Percentiles rank a stretch among this genome's conserved stretches.
phyloP scores from a whole-genome alignment of 257 asterid species.

The Lavandula angustifolia region DNA sequence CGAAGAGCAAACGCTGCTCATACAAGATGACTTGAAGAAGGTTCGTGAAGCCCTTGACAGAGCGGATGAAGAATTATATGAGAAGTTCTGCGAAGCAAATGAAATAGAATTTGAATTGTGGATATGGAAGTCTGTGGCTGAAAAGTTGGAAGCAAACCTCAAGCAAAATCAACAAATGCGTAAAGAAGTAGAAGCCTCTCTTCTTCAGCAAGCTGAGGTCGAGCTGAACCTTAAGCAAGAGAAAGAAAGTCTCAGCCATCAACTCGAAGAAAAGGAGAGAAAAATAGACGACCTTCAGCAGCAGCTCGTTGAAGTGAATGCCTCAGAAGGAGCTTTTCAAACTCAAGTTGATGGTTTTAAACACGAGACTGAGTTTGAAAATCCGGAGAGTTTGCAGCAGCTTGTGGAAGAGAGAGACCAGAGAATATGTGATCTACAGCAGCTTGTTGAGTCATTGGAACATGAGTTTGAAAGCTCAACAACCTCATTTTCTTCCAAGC shows the following conservation, averaged over 20 bases:
- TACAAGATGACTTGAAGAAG: constrained; percentile 55
- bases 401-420: constrained; percentile 67
- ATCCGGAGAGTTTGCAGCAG: constrained; percentile 50
- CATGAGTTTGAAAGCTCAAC: constrained; percentile 68
- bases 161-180: constrained; percentile 62
- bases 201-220: constrained; percentile 61
- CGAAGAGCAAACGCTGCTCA: constrained; percentile 52
- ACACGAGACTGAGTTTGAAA: constrained; percentile 28
- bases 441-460: constrained; percentile 71
- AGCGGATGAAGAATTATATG: constrained; percentile 70
- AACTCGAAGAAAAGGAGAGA: constrained; percentile 56
- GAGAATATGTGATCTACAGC: constrained; percentile 66
- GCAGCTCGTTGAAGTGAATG: constrained; percentile 44
- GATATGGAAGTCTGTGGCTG: constrained; percentile 75
- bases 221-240: constrained; percentile 69
- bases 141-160: constrained; percentile 57
- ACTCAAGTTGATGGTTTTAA: constrained; percentile 20
- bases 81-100: constrained; percentile 60
- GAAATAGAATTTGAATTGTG: constrained; percentile 73
- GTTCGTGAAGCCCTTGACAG: constrained; percentile 53
- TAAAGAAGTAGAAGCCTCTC: constrained; percentile 80
- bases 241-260: constrained; percentile 45
- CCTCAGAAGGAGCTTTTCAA: constrained; percentile 37
- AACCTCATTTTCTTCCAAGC: constrained; percentile 52
- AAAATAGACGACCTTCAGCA: constrained; percentile 50